Evolutionary conservation across 306 rosid species (phyloP), one percentile per base, ranked within the genome.

Genomic region (Corylus americana): DNA sequence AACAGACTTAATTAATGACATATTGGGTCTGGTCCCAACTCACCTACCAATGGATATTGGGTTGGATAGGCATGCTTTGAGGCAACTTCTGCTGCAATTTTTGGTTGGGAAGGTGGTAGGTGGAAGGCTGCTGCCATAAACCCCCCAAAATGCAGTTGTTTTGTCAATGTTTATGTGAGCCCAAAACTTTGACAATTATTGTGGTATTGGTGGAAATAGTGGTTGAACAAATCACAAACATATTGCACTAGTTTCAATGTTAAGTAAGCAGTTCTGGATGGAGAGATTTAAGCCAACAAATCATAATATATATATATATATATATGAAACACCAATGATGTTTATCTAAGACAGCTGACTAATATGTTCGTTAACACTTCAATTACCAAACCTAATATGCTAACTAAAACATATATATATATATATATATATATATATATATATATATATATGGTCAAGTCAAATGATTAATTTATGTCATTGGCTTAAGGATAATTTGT

Each of bases 1-100:
- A 59, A 59, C 37, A 25, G 4, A 22, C 1, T 22, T 5, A 22
- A 1, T 10, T 31, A 12, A 64, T 14, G 47, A 64, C 5, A 63
- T 42, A 5, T 63, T 63, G 44, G 20, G 45, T 64, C 61, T 47
- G 79, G 75, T 20, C 84, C 85, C 78, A 64, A 77, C 70, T 55
- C 73, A 64, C 75, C 44, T 64, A 73, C 77, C 66, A 61, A 22
- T 16, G 47, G 42, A 51, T 16, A 12, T 25, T 71, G 75, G 58
- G 59, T 49, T 25, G 42, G 78, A 55, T 53, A 47, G 45, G 51
- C 57, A 54, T 50, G 31, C 8, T 47, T 51, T 62, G 70, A 74
- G 64, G 84, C 78, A 63, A 55, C 86, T 84, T 90, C 81, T 76
- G 58, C 67, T 13, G 0, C 42, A 76, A 82, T 82, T 55, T 74